A percentile compares a stretch with the other conserved stretches of the same genome.
These are phyloP conservation scores for Cenchrus purpureus DNA, from an alignment of 176 grass and related monocot genomes.

Conservation along the genomic window DNA sequence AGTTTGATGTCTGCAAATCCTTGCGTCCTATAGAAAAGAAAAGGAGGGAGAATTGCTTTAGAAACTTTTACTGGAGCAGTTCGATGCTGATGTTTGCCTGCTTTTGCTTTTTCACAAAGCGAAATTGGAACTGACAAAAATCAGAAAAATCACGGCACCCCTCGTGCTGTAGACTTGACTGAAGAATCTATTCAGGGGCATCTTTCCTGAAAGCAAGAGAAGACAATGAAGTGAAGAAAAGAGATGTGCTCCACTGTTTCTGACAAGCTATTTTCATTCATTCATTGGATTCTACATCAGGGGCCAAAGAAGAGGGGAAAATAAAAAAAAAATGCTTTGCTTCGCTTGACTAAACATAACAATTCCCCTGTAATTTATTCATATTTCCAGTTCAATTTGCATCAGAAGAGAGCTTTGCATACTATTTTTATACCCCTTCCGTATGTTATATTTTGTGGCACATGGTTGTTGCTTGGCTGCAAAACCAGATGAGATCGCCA, in stretches of 20 bases:
- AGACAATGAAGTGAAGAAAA: slow-evolving; percentile 9
- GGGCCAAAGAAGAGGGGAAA: no score
- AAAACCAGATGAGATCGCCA: slow-evolving; percentile 48
- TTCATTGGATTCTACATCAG: slow-evolving; percentile 7
- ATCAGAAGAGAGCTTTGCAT: neutral
- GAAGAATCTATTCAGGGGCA: slow-evolving; percentile 29
- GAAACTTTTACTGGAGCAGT: neutral
- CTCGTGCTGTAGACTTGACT: slow-evolving; percentile 7
- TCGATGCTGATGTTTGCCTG: neutral
- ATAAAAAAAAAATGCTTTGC: neutral
- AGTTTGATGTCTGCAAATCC: neutral
- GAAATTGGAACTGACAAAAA: neutral
- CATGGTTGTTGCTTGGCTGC: slow-evolving; percentile 31
- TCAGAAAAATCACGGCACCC: slow-evolving; percentile 18
- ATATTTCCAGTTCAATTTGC: slow-evolving; percentile 16
- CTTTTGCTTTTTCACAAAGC: slow-evolving; percentile 17
- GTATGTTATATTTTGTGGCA: slow-evolving; percentile 2
- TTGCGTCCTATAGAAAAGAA: neutral
- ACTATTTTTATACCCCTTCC: neutral
- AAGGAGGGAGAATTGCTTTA: neutral
- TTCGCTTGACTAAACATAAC: neutral
- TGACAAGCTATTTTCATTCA: slow-evolving; percentile 14
- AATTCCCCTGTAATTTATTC: neutral
- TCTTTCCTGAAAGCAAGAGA: slow-evolving; percentile 41
- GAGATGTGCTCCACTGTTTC: neutral